Conservation (phyloP, 2,329 filamentous ascomycete species). For the Fusarium lateritium region DNA sequence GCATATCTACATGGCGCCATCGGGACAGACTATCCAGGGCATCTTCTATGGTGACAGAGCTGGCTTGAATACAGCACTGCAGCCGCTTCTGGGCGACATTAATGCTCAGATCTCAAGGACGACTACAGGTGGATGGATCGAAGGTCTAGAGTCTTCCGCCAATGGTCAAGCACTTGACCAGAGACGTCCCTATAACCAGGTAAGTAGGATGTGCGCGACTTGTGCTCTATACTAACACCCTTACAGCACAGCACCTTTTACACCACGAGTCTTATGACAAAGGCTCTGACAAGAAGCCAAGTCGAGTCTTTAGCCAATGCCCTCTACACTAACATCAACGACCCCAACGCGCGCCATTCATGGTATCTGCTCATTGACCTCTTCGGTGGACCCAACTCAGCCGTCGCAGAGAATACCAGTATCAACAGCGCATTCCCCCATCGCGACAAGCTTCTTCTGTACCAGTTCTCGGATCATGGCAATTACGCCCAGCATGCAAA, state of each 20-base stretch:
- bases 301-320: conserved; percentile 42
- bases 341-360: conserved; percentile 25
- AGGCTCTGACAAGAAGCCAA: conserved; percentile 42
- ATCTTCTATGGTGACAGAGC: conserved; percentile 48
- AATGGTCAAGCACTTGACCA: conserved; percentile 42
- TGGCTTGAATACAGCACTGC: conserved; percentile 29
- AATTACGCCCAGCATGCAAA: conserved; percentile 49
- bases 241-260: conserved; percentile 51
- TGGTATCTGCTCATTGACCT: conserved; percentile 51
- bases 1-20: conserved; percentile 44
- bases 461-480: conserved; percentile 63
- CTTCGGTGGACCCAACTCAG: conserved; percentile 55
- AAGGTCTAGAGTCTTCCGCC: conserved; percentile 44
- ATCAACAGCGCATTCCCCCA: conserved; percentile 56
- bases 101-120: conserved; percentile 18
- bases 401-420: conserved; percentile 49
- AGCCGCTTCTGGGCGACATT: conserved; percentile 43
- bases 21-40: conserved; percentile 47
- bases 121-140: conserved; percentile 47
- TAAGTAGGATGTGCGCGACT: background rate
- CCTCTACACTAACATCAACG: conserved; percentile 38
- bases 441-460: conserved; percentile 64
- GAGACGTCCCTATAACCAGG: conserved; percentile 46
- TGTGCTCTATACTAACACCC: conserved; percentile 4
- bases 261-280: conserved; percentile 50